Conservation (phyloP, 768 basidiomycete genomes). For the Zangia roseola region DNA sequence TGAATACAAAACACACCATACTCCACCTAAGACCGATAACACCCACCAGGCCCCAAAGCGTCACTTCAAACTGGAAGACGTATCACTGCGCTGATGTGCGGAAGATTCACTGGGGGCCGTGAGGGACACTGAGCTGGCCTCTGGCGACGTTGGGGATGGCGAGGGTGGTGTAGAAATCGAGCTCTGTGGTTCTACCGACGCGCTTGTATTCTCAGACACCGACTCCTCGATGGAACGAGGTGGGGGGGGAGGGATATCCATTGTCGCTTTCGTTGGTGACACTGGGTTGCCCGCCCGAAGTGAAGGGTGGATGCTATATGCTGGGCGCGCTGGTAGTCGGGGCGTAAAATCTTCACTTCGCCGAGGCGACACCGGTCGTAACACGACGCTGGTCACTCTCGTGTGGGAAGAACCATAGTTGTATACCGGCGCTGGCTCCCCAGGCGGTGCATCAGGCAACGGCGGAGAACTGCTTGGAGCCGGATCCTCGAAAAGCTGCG, state of each 20-base stretch:
- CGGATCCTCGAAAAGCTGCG: conserved; percentile 64
- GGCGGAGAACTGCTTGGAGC: conserved; percentile 56
- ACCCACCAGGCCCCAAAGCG: neutral
- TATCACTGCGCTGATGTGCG: conserved; percentile 8
- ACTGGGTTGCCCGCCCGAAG: conserved; percentile 47
- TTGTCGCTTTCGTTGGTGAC: conserved; percentile 46
- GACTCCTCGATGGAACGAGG: conserved; percentile 27
- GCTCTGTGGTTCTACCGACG: conserved; percentile 8
- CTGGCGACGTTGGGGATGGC: conserved; percentile 14
- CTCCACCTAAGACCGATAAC: conserved; percentile 2
- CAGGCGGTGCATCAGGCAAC: conserved; percentile 68
- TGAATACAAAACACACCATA: conserved; percentile 6
- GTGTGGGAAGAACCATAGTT: conserved; percentile 75
- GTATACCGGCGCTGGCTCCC: conserved; percentile 55
- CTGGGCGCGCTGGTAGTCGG: conserved; percentile 63
- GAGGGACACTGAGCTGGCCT: conserved; percentile 15
- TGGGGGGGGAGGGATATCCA: conserved; percentile 31
- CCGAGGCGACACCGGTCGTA: conserved; percentile 21
- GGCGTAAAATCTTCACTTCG: conserved; percentile 70
- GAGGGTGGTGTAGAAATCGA: conserved; percentile 19
- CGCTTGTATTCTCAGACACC: conserved; percentile 1
- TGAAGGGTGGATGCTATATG: conserved; percentile 78
- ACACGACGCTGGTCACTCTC: conserved; percentile 51
- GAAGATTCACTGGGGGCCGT: conserved; percentile 6
- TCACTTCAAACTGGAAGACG: conserved; percentile 14